Percentiles rank a stretch among this genome's conserved stretches.
phyloP scores from a whole-genome alignment of 108 stramenopile genomes.

The Fistulifera pelliculosa region DNA sequence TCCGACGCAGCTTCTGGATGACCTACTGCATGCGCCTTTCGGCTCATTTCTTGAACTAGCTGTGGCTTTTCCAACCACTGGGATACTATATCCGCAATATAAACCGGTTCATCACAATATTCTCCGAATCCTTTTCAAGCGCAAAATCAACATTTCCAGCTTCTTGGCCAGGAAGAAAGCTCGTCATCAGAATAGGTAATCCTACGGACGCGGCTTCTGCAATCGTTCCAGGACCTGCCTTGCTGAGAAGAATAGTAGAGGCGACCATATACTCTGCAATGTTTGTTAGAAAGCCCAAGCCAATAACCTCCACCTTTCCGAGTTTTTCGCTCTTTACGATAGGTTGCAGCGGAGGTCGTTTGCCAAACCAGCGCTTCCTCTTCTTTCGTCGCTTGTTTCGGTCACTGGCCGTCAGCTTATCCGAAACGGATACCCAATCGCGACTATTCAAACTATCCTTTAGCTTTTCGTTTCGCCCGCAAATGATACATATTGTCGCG shows the following conservation, averaged over 20 bases:
- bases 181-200: constrained; percentile 87
- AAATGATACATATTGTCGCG: constrained; percentile 88
- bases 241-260: constrained; percentile 84
- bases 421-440: constrained; percentile 49
- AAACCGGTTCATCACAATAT: constrained; percentile 40
- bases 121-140: constrained; percentile 68
- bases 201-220: constrained; percentile 92
- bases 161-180: constrained; percentile 81
- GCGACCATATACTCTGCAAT: constrained; percentile 97
- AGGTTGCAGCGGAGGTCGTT: not conserved
- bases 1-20: constrained; percentile 74
- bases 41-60: constrained; percentile 40
- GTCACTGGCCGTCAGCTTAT: not conserved
- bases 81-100: constrained; percentile 41
- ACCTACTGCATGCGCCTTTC: constrained; percentile 42
- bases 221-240: constrained; percentile 97
- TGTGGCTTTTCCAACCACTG: constrained; percentile 58
- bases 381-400: not conserved
- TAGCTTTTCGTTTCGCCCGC: constrained; percentile 85
- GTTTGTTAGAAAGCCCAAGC: constrained; percentile 87
- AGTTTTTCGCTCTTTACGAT: constrained; percentile 7
- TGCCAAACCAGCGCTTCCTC: constrained; percentile 7
- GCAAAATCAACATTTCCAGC: constrained; percentile 83
- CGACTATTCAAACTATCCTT: constrained; percentile 45
- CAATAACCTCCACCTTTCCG: constrained; percentile 64